Percentiles rank a stretch among this genome's conserved stretches.
phyloP scores from a whole-genome alignment of 2,329 filamentous ascomycete genomes.

The Tolypocladium capitatum region DNA sequence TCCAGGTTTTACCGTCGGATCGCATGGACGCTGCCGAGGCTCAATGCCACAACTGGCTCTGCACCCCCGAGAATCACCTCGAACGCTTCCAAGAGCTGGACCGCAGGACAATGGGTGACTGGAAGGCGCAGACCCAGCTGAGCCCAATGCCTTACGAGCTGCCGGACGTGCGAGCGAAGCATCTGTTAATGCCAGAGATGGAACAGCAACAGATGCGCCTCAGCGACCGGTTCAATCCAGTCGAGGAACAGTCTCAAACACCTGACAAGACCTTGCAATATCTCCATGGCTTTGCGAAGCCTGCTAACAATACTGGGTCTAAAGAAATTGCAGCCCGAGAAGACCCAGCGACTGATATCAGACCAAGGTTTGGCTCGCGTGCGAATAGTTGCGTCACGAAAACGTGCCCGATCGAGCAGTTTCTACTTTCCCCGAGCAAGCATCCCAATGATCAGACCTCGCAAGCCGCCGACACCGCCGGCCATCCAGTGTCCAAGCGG shows the following conservation, averaged over 20 bases:
- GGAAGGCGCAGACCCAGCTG: conserved; percentile 13
- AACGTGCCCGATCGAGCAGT: neutral
- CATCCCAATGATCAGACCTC: neutral
- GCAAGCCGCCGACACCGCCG: neutral
- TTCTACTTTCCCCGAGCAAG: neutral
- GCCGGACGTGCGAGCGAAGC: conserved; percentile 10
- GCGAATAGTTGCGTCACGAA: neutral
- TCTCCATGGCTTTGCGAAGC: neutral
- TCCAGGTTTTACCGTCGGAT: conserved; percentile 12
- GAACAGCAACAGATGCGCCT: neutral
- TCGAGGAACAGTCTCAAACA: neutral
- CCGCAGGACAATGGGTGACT: conserved; percentile 12
- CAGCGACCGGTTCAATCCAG: neutral
- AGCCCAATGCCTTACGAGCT: conserved; percentile 21
- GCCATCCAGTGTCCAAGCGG: conserved; percentile 2
- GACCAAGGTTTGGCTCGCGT: neutral
- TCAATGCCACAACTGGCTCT: conserved; percentile 20
- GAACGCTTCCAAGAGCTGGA: conserved; percentile 20
- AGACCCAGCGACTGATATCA: neutral
- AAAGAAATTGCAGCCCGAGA: neutral
- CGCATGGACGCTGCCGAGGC: conserved; percentile 17
- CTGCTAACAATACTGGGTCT: neutral
- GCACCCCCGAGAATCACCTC: conserved; percentile 16
- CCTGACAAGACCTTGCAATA: neutral
- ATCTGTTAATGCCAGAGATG: neutral